A percentile compares a stretch with the other conserved stretches of the same genome.
phyloP scores from a whole-genome alignment of 306 rosid genomes.

The Styphnolobium japonicum region DNA sequence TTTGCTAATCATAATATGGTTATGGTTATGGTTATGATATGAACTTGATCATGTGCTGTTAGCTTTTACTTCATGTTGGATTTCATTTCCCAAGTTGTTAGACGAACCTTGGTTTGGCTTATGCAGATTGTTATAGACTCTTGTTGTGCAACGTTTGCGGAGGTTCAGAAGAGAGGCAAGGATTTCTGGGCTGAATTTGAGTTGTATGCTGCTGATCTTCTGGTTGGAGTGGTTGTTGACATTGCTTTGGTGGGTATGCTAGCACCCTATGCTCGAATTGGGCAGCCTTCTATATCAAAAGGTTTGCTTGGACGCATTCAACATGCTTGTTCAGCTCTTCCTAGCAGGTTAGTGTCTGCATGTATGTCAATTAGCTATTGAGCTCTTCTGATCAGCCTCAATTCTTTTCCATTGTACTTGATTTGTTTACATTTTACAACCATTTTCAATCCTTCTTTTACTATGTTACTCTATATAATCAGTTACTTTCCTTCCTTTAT shows the following conservation, averaged over 20 bases:
- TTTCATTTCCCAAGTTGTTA: background rate
- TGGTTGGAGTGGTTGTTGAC: conserved; percentile 88
- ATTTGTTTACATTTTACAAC: background rate
- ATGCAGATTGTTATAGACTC: conserved; percentile 86
- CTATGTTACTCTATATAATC: background rate
- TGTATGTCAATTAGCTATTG: background rate
- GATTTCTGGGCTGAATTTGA: conserved; percentile 91
- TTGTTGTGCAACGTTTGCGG: conserved; percentile 96
- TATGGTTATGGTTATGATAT: background rate
- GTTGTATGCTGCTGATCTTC: conserved; percentile 86
- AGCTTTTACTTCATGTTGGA: background rate
- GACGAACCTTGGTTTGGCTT: background rate
- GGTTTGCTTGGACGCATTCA: conserved; percentile 80
- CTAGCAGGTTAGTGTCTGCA: conserved; percentile 72
- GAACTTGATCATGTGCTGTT: background rate
- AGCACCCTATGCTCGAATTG: conserved; percentile 92
- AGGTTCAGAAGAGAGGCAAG: conserved; percentile 86
- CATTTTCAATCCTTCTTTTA: background rate
- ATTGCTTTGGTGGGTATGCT: conserved; percentile 86
- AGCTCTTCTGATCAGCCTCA: background rate
- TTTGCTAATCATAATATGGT: background rate
- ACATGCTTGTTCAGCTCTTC: conserved; percentile 74
- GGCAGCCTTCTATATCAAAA: conserved; percentile 56
- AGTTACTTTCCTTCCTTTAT: background rate
- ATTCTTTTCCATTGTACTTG: background rate